phyloP scores from a whole-genome alignment of 768 basidiomycete genomes.

The Baorangia bicolor region DNA sequence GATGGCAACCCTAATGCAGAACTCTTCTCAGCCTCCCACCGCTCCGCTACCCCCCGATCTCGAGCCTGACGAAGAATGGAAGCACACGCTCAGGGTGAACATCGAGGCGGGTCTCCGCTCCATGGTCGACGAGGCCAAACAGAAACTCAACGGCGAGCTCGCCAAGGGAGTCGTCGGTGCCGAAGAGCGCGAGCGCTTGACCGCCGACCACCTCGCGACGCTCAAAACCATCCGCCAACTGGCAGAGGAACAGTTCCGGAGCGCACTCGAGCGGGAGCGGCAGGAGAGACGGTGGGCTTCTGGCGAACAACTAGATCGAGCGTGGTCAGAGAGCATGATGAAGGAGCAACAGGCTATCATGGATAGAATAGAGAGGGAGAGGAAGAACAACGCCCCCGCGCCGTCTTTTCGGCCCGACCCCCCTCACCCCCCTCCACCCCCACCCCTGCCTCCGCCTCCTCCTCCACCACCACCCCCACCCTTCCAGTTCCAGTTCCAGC shows the following conservation, averaged over 20 bases:
- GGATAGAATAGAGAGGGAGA: slow-evolving; percentile 46
- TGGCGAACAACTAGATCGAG: slow-evolving; percentile 34
- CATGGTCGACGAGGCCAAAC: slow-evolving; percentile 61
- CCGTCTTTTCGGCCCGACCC: slow-evolving; percentile 8
- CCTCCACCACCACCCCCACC: slow-evolving; percentile 1
- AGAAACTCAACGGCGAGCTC: slow-evolving; percentile 53
- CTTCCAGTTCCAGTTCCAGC: neutral
- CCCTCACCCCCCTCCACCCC: neutral
- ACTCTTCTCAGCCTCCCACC: slow-evolving; percentile 10
- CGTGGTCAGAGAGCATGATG: slow-evolving; percentile 35
- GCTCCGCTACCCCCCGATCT: slow-evolving; percentile 22
- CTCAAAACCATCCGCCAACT: slow-evolving; percentile 46
- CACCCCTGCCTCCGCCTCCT: neutral
- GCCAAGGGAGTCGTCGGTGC: slow-evolving; percentile 39
- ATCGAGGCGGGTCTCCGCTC: slow-evolving; percentile 48
- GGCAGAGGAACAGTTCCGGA: slow-evolving; percentile 46
- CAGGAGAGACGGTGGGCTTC: slow-evolving; percentile 50
- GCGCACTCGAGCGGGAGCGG: slow-evolving; percentile 47
- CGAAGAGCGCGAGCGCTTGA: slow-evolving; percentile 36
- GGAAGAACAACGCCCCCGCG: slow-evolving; percentile 20
- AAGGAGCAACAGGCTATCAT: slow-evolving; percentile 45
- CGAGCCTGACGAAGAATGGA: slow-evolving; percentile 61
- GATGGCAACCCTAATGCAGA: slow-evolving; percentile 27
- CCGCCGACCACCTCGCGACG: slow-evolving; percentile 38
- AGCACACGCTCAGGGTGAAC: slow-evolving; percentile 42